Conservation (phyloP, 108 stramenopile genomes). For the Cylindrotheca fusiformis region DNA sequence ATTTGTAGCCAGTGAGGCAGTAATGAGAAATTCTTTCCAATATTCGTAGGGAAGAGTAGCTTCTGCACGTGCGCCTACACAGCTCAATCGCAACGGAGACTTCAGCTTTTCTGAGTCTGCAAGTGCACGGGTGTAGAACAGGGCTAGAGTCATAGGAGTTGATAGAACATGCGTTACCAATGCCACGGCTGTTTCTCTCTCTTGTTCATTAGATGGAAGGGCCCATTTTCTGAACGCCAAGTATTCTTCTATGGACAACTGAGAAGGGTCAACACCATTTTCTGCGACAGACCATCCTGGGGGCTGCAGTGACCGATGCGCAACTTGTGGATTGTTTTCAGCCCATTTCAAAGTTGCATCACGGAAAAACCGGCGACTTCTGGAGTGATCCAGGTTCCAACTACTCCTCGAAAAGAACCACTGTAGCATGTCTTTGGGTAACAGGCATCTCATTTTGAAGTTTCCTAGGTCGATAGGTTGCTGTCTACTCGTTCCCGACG, state of each 20-base stretch:
- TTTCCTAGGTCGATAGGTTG: too few species aligned
- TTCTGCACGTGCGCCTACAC: slow-evolving; percentile 87
- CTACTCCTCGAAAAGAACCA: too few species aligned
- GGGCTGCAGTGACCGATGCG: slow-evolving; percentile 23
- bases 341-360: slow-evolving; percentile 30
- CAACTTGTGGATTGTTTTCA: slow-evolving; percentile 16
- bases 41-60: slow-evolving; percentile 74
- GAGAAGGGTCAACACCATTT: not conserved
- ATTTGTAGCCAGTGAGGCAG: not conserved
- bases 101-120: slow-evolving; percentile 2
- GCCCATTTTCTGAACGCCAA: slow-evolving; percentile 54
- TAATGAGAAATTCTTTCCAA: slow-evolving; percentile 75
- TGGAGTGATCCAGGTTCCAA: too few species aligned
- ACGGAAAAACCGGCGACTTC: not conserved
- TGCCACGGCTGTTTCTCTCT: slow-evolving; percentile 29
- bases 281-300: slow-evolving; percentile 4
- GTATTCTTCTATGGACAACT: slow-evolving; percentile 47
- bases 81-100: slow-evolving; percentile 35
- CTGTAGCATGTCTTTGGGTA: too few species aligned
- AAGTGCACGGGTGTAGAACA: not conserved
- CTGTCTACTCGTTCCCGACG: too few species aligned
- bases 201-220: slow-evolving; percentile 5
- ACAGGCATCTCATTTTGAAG: too few species aligned
- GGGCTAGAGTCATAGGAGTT: slow-evolving; percentile 67
- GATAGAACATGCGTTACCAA: slow-evolving; percentile 72